Base-by-base conservation (phyloP, 1,284 basidiomycete species). In the Rhizoctonia solani region DNA sequence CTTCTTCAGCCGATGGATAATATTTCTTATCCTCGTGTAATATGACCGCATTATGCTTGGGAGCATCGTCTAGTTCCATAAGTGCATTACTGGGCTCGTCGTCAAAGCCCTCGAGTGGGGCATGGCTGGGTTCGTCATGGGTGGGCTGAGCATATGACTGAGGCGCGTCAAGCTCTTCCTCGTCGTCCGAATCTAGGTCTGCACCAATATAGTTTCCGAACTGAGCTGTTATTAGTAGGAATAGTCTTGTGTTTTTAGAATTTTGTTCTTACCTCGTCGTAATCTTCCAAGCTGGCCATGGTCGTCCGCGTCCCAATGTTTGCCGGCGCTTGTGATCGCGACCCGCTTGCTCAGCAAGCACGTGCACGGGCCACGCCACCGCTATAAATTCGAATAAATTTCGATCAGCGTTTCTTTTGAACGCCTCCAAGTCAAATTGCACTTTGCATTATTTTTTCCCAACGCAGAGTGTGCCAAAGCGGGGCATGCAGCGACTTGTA, bases 11-110 rank as follows among this genome's bases (percentile, higher is more conserved):
- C 11, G 90, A 90, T 6, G 94, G 93, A 76, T 99, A 99, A 80
- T 99, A 99, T 77, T 95, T 91, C 79, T 99, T 99, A 81, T 99
- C 92, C 77, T 99, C 97, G 74, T 99, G 96, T 66, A 98, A 81
- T 52, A 98, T 79, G 30, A 98, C 92, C 55, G 95, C 93, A 72
- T 92, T 94, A 71, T 91, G 88, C 42, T 83, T 70, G 1, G 71
- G 68, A 49, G 66, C 70, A 71, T 67, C 89, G 75, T 93, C 91
- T 66, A 93, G 79, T 75, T 92, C 85, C 90, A 93, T 93, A 42
- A 90, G 79, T 19, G 87, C 87, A 71, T 80, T 81, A 69, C 84
- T 80, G 50, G 81, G 76, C 67, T 85, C 83, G 23, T 86, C 87
- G 65, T 89, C 88, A 71, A 85, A 93, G 0, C 91, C 92, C 76